phyloP scores from a whole-genome alignment of 2,329 filamentous ascomycete species.

The Raffaelea ambrosiae region DNA sequence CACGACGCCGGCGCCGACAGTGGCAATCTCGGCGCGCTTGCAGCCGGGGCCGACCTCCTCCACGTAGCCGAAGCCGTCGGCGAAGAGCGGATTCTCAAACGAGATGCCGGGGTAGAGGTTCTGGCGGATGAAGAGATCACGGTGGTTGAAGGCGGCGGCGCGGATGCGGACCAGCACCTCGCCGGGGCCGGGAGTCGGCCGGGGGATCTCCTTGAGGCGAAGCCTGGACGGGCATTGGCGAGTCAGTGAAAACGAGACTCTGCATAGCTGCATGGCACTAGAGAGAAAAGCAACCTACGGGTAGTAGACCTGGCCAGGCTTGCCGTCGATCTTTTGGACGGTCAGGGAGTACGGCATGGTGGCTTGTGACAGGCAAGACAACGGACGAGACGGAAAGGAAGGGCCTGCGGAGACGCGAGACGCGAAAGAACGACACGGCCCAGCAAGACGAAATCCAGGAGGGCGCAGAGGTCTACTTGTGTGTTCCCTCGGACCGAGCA shows the following conservation, averaged over 20 bases:
- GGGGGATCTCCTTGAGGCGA: slow-evolving; percentile 50
- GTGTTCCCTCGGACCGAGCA: no score
- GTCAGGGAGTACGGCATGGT: slow-evolving; percentile 49
- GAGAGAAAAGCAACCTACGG: slow-evolving; percentile 54
- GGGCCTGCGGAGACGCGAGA: no score
- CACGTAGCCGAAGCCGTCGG: slow-evolving; percentile 75
- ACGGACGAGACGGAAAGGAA: not conserved
- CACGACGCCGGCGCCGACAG: slow-evolving; percentile 61
- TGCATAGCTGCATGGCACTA: not conserved
- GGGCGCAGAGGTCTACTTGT: no score
- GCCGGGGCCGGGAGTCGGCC: slow-evolving; percentile 52
- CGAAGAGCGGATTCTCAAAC: slow-evolving; percentile 68
- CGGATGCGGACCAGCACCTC: slow-evolving; percentile 69
- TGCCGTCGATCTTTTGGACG: slow-evolving; percentile 58
- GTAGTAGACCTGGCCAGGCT: slow-evolving; percentile 83
- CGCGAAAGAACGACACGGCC: no score
- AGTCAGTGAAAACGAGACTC: slow-evolving; percentile 1
- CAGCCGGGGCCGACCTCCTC: slow-evolving; percentile 47
- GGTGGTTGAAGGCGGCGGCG: slow-evolving; percentile 84
- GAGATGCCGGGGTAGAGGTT: slow-evolving; percentile 82
- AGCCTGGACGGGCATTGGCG: slow-evolving; percentile 31
- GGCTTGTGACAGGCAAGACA: not conserved
- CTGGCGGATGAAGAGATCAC: slow-evolving; percentile 89
- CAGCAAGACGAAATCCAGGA: no score
- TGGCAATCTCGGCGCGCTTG: slow-evolving; percentile 26